Percentiles rank a stretch among this genome's conserved stretches.
These are phyloP conservation scores for Hysterangium stoloniferum DNA, from an alignment of 768 basidiomycete genomes.

Conservation along the genomic window DNA sequence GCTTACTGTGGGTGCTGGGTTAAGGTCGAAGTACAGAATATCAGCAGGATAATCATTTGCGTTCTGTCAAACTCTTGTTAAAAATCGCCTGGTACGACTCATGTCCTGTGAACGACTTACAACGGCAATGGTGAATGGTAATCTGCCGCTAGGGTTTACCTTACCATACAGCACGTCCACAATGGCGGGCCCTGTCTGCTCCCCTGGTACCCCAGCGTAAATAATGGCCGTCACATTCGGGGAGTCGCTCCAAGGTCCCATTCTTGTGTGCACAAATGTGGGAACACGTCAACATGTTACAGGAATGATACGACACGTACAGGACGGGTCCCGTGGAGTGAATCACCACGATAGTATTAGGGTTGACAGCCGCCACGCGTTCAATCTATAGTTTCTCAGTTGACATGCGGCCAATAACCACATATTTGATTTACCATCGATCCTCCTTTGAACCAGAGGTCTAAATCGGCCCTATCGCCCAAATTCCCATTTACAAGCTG, in stretches of 20 bases:
- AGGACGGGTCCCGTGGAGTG: slow-evolving; percentile 57
- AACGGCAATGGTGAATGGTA: slow-evolving; percentile 35
- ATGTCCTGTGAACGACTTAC: slow-evolving; percentile 9
- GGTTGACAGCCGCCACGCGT: slow-evolving; percentile 13
- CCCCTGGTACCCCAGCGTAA: slow-evolving; percentile 35
- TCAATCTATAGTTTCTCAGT: slow-evolving; percentile 14
- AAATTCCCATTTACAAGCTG: slow-evolving; percentile 14
- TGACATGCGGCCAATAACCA: background rate
- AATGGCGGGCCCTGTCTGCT: slow-evolving; percentile 31
- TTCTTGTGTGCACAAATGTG: background rate
- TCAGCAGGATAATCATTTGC: slow-evolving; percentile 9
- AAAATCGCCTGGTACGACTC: too few species aligned
- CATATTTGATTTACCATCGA: slow-evolving; percentile 6
- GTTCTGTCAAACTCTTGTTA: background rate
- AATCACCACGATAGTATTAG: slow-evolving; percentile 62
- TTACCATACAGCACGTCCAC: slow-evolving; percentile 33
- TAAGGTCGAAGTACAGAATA: slow-evolving; percentile 8
- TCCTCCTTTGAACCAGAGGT: slow-evolving; percentile 14
- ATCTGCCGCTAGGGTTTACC: slow-evolving; percentile 31
- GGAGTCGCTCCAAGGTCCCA: slow-evolving; percentile 64
- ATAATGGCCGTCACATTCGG: slow-evolving; percentile 65
- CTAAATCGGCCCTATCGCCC: slow-evolving; percentile 15
- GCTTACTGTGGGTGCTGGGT: slow-evolving; percentile 17
- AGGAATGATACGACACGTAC: background rate
- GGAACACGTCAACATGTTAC: background rate